Evolutionary conservation across 2,329 filamentous ascomycete genomes (phyloP), one percentile per base, ranked within the genome.

Genomic region (Tricladium varicosporioides): DNA sequence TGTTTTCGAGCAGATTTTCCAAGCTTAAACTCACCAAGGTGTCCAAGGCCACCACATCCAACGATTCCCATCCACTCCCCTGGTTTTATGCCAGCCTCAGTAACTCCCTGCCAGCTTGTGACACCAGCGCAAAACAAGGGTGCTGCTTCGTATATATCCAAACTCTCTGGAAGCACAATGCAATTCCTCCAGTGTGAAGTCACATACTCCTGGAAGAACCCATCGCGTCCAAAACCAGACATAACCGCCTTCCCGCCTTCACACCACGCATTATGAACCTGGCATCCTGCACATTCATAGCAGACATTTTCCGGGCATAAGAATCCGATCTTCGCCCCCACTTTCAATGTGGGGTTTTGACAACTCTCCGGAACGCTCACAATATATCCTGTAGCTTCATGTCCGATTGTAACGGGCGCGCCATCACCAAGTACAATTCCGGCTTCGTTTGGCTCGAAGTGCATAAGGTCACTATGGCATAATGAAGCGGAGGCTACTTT

Each of bases 121-220:
- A 80, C 74, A 1, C 78, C 78, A 1, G 79, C 78, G 60, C 79
- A 80, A 62, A 81, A 78, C 5, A 81, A 61, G 14, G 77, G 74
- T 33, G 76, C 71, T 3, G 71, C 67, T 14, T 60, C 68, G 46
- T 68, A 68, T 47, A 75, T 66, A 45, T 74, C 70, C 52, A 72
- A 59, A 9, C 50, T 60, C 36, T 73, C 64, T 16, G 76, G 74
- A 2, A 79, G 66, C 45, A 72, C 67, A 5, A 76, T 69, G 0
- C 74, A 74, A 64, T 76, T 77, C 61, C 74, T 74, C 64, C 73
- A 75, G 60, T 79, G 76, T 5, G 77, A 73, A 0, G 76, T 65
- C 1, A 73, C 73, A 62, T 80, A 80, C 64, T 80, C 76, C 16
- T 73, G 71, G 56, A 80, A 80, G 61, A 72, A 78, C 1, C 78